These are phyloP conservation scores for Forsythia suspensa DNA, from an alignment of 257 asterid genomes.

Conservation along the genomic window DNA sequence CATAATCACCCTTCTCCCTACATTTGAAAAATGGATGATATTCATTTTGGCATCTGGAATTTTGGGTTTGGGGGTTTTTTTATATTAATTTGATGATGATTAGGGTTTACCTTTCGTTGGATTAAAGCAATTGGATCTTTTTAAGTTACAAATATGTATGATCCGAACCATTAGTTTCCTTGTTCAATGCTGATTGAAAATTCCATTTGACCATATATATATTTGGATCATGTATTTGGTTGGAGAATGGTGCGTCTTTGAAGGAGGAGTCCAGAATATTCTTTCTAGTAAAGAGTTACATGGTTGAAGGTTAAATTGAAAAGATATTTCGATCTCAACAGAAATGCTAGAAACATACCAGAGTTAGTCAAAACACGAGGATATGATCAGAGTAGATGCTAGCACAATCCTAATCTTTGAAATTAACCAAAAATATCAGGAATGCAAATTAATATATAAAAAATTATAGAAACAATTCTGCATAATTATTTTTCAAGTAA, in stretches of 20 bases:
- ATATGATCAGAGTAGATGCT: neutral
- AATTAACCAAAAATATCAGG: neutral
- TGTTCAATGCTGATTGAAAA: neutral
- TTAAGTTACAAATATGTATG: neutral
- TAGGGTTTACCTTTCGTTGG: neutral
- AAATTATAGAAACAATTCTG: neutral
- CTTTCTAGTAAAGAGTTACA: neutral
- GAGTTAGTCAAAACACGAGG: neutral
- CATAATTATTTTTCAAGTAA: neutral
- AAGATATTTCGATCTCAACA: neutral
- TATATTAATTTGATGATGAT: neutral
- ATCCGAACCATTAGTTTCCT: neutral
- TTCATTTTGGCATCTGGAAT: constrained; percentile 1
- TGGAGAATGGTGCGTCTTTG: too few relatives aligned
- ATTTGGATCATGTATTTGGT: too few relatives aligned
- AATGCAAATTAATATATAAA: too few relatives aligned
- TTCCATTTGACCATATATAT: neutral
- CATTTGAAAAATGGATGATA: neutral
- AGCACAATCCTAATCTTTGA: neutral
- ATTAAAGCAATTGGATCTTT: neutral
- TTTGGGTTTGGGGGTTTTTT: neutral
- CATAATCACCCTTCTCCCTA: neutral
- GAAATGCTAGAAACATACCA: neutral
- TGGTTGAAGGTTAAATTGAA: neutral
- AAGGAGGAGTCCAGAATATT: too few relatives aligned